Percentiles rank a stretch among this genome's conserved stretches.
phyloP scores from a whole-genome alignment of 139 green algal genomes.

The Ettlia oleoabundans region DNA sequence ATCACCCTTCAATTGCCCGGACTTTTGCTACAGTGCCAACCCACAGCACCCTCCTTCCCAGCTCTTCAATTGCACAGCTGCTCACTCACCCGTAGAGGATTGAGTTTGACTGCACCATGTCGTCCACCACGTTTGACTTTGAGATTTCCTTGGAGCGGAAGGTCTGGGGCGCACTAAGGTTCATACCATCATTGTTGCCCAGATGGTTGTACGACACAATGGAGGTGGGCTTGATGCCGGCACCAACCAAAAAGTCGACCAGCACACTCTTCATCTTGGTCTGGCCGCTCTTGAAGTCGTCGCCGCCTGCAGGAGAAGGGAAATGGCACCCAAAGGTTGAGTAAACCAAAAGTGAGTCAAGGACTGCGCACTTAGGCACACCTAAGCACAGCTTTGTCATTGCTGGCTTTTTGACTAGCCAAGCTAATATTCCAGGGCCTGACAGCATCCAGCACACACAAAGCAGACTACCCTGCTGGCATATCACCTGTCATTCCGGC shows the following conservation, averaged over 20 bases:
- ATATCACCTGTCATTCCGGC: no score
- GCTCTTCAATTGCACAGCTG: no score
- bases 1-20: no score
- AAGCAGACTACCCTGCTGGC: no score
- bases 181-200: slow-evolving; percentile 99
- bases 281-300: slow-evolving; percentile 99
- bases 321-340: neutral
- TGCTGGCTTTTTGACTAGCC: no score
- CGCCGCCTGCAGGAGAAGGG: slow-evolving; percentile 61
- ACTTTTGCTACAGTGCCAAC: no score
- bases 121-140: slow-evolving; percentile 98
- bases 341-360: no score
- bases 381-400: no score
- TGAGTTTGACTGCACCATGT: slow-evolving; percentile 96
- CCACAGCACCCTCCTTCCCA: no score
- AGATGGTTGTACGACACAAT: slow-evolving; percentile 99
- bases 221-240: slow-evolving; percentile 96
- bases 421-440: no score
- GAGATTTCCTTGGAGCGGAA: slow-evolving; percentile 96
- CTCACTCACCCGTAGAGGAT: slow-evolving; percentile 86
- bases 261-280: slow-evolving; percentile 99
- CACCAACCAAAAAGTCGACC: slow-evolving; percentile 97
- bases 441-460: no score
- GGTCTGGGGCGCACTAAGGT: slow-evolving; percentile 93
- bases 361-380: no score